Conservation (phyloP, 2,329 filamentous ascomycete species). For the Fusarium sp. region DNA sequence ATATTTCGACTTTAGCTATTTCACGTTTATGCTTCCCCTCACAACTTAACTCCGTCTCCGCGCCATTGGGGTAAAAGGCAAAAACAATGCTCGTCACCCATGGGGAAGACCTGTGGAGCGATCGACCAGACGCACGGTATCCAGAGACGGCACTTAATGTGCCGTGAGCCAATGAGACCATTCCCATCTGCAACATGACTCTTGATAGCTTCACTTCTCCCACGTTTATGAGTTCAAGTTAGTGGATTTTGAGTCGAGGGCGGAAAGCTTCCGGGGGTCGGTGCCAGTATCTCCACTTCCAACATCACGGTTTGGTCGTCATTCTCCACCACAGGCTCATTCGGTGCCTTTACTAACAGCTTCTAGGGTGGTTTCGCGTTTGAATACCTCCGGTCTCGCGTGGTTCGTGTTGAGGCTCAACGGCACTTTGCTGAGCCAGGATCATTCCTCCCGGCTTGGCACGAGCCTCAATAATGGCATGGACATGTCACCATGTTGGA, state of each 20-base stretch:
- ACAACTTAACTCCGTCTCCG: constrained; percentile 6
- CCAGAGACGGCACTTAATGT: constrained; percentile 26
- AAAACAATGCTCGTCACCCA: constrained; percentile 14
- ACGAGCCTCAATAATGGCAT: constrained; percentile 18
- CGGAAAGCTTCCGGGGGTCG: constrained; percentile 32
- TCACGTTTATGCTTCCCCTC: constrained; percentile 42
- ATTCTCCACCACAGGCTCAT: constrained; percentile 32
- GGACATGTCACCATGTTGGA: neutral
- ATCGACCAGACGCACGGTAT: constrained; percentile 29
- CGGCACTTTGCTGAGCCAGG: constrained; percentile 2
- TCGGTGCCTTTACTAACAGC: constrained; percentile 13
- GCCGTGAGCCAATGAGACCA: constrained; percentile 26
- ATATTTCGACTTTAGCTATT: constrained; percentile 5
- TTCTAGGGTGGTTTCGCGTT: constrained; percentile 9
- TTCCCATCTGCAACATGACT: constrained; percentile 20
- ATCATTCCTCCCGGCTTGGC: constrained; percentile 37
- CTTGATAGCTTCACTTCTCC: constrained; percentile 17
- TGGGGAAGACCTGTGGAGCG: constrained; percentile 27
- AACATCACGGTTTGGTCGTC: constrained; percentile 26
- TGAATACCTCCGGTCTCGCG: constrained; percentile 21
- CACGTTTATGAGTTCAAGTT: constrained; percentile 9
- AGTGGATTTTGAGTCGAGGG: constrained; percentile 6
- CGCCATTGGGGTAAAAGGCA: constrained; percentile 26
- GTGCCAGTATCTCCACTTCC: constrained; percentile 26
- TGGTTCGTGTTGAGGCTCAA: constrained; percentile 32